Evolutionary conservation across 2,329 filamentous ascomycete genomes (phyloP), one percentile per base, ranked within the genome.

Genomic region (Colletotrichum salicis): DNA sequence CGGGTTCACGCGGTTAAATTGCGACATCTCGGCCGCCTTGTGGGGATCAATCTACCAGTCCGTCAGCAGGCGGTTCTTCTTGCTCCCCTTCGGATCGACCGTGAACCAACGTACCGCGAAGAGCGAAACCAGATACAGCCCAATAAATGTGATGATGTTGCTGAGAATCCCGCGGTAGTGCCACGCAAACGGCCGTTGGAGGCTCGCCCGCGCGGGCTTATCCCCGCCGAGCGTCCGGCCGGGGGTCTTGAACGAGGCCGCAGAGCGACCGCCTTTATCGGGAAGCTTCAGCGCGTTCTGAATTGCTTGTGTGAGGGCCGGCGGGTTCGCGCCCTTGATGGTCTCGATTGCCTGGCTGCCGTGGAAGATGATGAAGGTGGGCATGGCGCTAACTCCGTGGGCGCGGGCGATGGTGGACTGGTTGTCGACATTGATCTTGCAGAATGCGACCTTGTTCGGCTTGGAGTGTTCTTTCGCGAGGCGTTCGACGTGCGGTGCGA

Each of bases 301-400:
- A 74, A 98, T 91, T 29, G 93, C 94, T 67, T 90, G 88, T 45
- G 91, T 92, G 55, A 99, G 90, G 63, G 90, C 91, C 12, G 91
- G 87, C 1, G 91, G 89, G 84, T 97, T 93, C 41, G 95, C 95
- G 76, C 96, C 96, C 78, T 89, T 88, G 79, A 97, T 91, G 37
- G 93, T 95, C 75, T 94, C 89, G 79, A 93, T 88, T 77, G 92
- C 90, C 75, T 88, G 86, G 77, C 92, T 92, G 79, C 90, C 90
- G 84, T 94, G 92, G 87, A 94, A 95, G 82, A 98, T 91, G 80
- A 98, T 89, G 84, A 99, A 98, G 64, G 96, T 98, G 6, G 96
- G 96, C 91, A 97, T 95, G 74, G 94, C 94, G 77, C 91, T 90
- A 79, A 98, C 92, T 77, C 90, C 89, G 84, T 97, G 94, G 76